Conservation (phyloP, 768 basidiomycete genomes). For the Cytidiella melzeri region DNA sequence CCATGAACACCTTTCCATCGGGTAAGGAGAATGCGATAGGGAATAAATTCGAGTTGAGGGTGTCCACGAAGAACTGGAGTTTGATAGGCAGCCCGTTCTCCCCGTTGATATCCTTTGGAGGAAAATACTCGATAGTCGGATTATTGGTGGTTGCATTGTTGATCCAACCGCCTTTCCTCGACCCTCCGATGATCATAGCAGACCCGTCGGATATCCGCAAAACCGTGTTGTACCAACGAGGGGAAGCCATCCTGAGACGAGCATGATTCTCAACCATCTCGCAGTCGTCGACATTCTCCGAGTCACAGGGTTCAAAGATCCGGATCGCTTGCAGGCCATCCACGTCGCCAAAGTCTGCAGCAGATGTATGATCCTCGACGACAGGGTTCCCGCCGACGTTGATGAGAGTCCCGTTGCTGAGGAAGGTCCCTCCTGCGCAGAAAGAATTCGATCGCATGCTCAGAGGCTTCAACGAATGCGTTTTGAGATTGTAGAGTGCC, state of each 20-base stretch:
- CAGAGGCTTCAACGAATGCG: constrained; percentile 56
- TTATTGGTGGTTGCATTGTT: constrained; percentile 79
- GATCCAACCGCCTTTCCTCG: constrained; percentile 80
- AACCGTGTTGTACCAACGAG: constrained; percentile 78
- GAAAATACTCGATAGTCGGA: constrained; percentile 77
- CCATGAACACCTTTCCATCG: constrained; percentile 65
- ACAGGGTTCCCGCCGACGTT: constrained; percentile 83
- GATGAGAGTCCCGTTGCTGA: constrained; percentile 70
- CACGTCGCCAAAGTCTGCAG: constrained; percentile 71
- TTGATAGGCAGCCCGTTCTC: constrained; percentile 61
- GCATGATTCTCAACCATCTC: constrained; percentile 59
- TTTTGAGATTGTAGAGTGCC: constrained; percentile 63
- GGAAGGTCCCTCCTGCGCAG: constrained; percentile 77
- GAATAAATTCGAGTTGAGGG: constrained; percentile 79
- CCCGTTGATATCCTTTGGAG: constrained; percentile 66
- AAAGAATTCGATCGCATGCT: constrained; percentile 75
- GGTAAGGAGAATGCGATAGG: constrained; percentile 71
- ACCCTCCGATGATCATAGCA: constrained; percentile 78
- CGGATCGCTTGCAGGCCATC: constrained; percentile 72
- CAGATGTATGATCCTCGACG: constrained; percentile 51
- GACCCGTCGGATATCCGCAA: constrained; percentile 71
- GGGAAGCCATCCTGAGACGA: constrained; percentile 64
- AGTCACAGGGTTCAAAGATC: constrained; percentile 61
- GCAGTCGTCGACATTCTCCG: constrained; percentile 42
- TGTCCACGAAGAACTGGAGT: constrained; percentile 59